phyloP scores from a whole-genome alignment of 2,329 filamentous ascomycete genomes.

The Botrytis hyacinthi region DNA sequence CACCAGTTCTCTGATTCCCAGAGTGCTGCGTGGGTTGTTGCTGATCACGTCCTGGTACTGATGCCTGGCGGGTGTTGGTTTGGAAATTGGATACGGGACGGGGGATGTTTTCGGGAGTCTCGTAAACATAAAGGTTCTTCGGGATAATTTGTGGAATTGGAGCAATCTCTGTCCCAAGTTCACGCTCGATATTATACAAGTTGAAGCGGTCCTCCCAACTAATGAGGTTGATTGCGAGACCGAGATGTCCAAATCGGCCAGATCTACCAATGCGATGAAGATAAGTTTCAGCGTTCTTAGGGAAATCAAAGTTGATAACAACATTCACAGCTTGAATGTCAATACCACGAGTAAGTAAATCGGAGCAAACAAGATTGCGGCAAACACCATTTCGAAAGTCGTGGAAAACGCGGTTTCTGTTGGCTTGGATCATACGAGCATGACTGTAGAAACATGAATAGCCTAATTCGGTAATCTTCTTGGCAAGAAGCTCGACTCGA shows the following conservation, averaged over 20 bases:
- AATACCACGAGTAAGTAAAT: slow-evolving; percentile 95
- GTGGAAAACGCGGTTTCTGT: slow-evolving; percentile 97
- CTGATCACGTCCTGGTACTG: slow-evolving; percentile 32
- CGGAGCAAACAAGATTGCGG: slow-evolving; percentile 96
- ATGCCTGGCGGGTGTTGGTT: slow-evolving; percentile 38
- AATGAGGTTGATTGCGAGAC: slow-evolving; percentile 97
- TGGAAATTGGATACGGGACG: slow-evolving; percentile 63
- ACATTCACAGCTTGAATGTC: slow-evolving; percentile 99
- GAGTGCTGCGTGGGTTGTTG: slow-evolving; percentile 31
- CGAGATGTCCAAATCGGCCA: slow-evolving; percentile 92
- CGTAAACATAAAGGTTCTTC: slow-evolving; percentile 98
- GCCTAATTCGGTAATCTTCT: slow-evolving; percentile 98
- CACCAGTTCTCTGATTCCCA: slow-evolving; percentile 29
- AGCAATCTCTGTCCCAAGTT: slow-evolving; percentile 94
- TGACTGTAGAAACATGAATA: slow-evolving; percentile 99
- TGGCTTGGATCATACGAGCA: slow-evolving; percentile 94
- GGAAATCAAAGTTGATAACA: slow-evolving; percentile 99
- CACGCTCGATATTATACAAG: slow-evolving; percentile 96
- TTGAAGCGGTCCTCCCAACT: slow-evolving; percentile 99
- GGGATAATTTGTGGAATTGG: slow-evolving; percentile 94
- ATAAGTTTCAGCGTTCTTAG: slow-evolving; percentile 98
- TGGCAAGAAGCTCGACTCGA: slow-evolving; percentile 92
- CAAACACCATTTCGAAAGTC: slow-evolving; percentile 98
- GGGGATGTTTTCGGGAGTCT: slow-evolving; percentile 91
- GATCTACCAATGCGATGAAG: slow-evolving; percentile 97